Conservation (phyloP, 1,139 yeast species). For the Blastobotrys proliferans region DNA sequence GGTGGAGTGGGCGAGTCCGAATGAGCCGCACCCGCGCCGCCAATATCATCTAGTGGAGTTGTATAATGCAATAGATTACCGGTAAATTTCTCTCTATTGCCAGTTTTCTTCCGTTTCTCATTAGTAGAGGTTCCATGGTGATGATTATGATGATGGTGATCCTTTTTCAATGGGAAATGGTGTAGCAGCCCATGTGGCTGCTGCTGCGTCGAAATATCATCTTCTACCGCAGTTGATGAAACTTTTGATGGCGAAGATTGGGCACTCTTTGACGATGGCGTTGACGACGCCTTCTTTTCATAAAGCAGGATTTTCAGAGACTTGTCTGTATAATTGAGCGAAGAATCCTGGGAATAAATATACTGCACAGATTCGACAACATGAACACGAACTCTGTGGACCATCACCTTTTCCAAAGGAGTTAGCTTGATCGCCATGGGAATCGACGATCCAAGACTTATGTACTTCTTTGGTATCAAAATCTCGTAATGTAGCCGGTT, state of each 20-base stretch:
- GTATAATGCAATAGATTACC: constrained; percentile 20
- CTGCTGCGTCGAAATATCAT: neutral
- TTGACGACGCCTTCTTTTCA: constrained; percentile 28
- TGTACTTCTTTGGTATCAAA: constrained; percentile 69
- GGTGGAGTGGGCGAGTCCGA: neutral
- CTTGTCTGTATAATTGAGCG: constrained; percentile 29
- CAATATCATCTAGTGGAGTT: neutral
- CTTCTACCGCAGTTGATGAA: neutral
- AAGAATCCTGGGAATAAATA: constrained; percentile 38
- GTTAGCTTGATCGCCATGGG: constrained; percentile 63
- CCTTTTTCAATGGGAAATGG: constrained; percentile 8
- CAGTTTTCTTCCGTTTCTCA: constrained; percentile 5
- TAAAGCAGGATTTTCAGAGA: constrained; percentile 28
- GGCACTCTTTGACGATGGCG: neutral
- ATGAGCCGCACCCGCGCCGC: neutral
- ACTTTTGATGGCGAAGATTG: neutral
- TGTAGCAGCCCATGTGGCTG: constrained; percentile 4
- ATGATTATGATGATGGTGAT: neutral
- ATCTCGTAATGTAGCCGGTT: constrained; percentile 74
- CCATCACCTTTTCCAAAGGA: constrained; percentile 62
- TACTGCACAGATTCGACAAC: constrained; percentile 70
- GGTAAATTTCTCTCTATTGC: constrained; percentile 14
- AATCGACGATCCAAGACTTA: constrained; percentile 62
- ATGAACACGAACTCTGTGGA: constrained; percentile 70
- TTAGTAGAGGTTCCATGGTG: neutral